phyloP scores from a whole-genome alignment of 768 basidiomycete genomes.

The Trametes maxima region DNA sequence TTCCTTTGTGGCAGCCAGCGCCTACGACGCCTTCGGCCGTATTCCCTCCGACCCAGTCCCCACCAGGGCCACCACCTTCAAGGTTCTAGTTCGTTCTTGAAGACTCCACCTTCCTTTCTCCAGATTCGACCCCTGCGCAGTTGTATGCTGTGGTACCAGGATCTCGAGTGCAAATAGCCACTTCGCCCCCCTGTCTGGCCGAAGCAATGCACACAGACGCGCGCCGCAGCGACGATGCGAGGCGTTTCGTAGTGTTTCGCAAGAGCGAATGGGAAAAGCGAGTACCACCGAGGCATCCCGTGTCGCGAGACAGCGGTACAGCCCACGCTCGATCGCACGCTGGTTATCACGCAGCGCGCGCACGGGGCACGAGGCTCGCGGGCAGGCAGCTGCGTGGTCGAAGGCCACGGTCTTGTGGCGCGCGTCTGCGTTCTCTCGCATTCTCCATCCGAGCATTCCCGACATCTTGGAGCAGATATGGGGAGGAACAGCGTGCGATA shows the following conservation, averaged over 20 bases:
- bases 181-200: not conserved
- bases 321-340: conserved; percentile 10
- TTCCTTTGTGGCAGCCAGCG: not conserved
- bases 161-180: not conserved
- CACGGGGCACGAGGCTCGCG: conserved; percentile 15
- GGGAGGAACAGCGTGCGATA: no score
- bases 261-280: not conserved
- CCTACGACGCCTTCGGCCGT: no score
- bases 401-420: not conserved
- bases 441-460: conserved; percentile 4
- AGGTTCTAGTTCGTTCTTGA: no score
- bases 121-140: no score
- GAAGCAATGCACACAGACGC: not conserved
- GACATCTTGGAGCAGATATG: not conserved
- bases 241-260: not conserved
- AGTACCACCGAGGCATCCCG: not conserved
- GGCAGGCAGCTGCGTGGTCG: conserved; percentile 17
- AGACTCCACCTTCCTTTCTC: no score
- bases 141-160: no score
- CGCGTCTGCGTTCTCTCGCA: conserved; percentile 1
- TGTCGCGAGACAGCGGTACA: not conserved
- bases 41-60: no score
- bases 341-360: conserved; percentile 20
- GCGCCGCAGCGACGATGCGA: not conserved
- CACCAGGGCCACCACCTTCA: no score